Conservation (phyloP, 1,284 basidiomycete genomes). For the Anthracocystis walkeri region DNA sequence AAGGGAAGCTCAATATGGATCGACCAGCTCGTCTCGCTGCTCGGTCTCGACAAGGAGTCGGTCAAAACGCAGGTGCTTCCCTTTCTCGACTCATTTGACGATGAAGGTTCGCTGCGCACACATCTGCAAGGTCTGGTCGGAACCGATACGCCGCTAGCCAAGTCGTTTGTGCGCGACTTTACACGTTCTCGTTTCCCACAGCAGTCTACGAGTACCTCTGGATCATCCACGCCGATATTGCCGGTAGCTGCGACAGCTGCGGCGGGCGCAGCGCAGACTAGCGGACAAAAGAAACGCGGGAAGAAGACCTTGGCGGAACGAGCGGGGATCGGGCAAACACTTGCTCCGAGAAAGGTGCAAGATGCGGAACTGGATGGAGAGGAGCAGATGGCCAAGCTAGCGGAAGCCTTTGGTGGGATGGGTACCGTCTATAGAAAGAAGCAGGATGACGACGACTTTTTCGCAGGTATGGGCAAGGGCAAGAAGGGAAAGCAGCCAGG, state of each 20-base stretch:
- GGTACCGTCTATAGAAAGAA: conserved; percentile 49
- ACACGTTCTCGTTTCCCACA: conserved; percentile 37
- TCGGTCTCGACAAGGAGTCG: conserved; percentile 47
- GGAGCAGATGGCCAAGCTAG: conserved; percentile 37
- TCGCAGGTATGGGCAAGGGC: conserved; percentile 34
- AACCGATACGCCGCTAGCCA: conserved; percentile 30
- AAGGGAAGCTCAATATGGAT: conserved; percentile 34
- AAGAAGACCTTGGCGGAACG: conserved; percentile 44
- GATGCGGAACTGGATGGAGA: conserved; percentile 10
- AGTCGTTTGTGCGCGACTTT: conserved; percentile 41
- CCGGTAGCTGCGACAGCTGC: not conserved
- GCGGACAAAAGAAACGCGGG: conserved; percentile 21
- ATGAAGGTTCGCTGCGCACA: conserved; percentile 24
- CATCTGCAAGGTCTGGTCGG: conserved; percentile 48
- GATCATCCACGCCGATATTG: conserved; percentile 12
- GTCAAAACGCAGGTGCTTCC: conserved; percentile 45
- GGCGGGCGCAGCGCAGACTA: not conserved
- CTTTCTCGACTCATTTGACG: conserved; percentile 52
- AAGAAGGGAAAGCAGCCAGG: conserved; percentile 22
- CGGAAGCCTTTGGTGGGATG: conserved; percentile 45
- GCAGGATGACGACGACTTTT: conserved; percentile 38
- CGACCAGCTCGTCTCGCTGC: conserved; percentile 45
- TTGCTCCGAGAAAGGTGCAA: conserved; percentile 32
- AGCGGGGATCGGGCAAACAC: conserved; percentile 34
- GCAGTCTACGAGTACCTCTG: conserved; percentile 1